Conservation (phyloP, 768 basidiomycete genomes). For the Collybia sordida region DNA sequence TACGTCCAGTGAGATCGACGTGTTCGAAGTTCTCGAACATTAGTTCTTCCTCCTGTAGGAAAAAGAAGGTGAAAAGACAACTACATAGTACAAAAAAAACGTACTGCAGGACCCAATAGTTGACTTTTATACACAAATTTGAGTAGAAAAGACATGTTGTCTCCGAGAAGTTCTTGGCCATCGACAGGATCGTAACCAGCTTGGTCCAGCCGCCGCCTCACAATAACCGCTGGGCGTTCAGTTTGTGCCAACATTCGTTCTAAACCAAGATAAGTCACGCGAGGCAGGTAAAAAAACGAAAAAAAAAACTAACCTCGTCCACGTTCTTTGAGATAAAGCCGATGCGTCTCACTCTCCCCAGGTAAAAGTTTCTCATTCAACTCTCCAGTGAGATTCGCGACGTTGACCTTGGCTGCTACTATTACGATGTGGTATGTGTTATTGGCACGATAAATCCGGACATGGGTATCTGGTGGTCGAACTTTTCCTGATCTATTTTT, state of each 20-base stretch:
- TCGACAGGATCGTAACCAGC: slow-evolving; percentile 87
- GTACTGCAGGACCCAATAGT: slow-evolving; percentile 59
- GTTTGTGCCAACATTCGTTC: slow-evolving; percentile 81
- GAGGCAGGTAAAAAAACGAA: neutral
- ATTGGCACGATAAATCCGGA: slow-evolving; percentile 79
- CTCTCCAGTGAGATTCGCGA: slow-evolving; percentile 59
- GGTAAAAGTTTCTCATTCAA: slow-evolving; percentile 58
- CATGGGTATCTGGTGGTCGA: slow-evolving; percentile 29
- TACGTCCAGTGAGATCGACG: slow-evolving; percentile 79
- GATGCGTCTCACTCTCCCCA: slow-evolving; percentile 58
- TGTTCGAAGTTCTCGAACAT: slow-evolving; percentile 69
- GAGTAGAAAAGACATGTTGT: slow-evolving; percentile 79
- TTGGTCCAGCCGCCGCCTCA: slow-evolving; percentile 79
- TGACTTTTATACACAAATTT: slow-evolving; percentile 89
- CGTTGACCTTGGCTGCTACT: slow-evolving; percentile 64
- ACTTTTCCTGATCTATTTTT: too few species aligned
- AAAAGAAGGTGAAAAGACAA: neutral
- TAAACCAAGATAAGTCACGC: slow-evolving; percentile 27
- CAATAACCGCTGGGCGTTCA: slow-evolving; percentile 84
- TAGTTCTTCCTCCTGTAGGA: slow-evolving; percentile 68
- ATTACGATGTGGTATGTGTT: slow-evolving; percentile 70
- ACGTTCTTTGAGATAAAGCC: slow-evolving; percentile 72
- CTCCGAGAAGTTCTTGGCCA: slow-evolving; percentile 71
- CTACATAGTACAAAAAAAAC: slow-evolving; percentile 22
- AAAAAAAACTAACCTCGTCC: slow-evolving; percentile 58